phyloP scores from a whole-genome alignment of 2,329 filamentous ascomycete species.

The Alternaria tenuissima region DNA sequence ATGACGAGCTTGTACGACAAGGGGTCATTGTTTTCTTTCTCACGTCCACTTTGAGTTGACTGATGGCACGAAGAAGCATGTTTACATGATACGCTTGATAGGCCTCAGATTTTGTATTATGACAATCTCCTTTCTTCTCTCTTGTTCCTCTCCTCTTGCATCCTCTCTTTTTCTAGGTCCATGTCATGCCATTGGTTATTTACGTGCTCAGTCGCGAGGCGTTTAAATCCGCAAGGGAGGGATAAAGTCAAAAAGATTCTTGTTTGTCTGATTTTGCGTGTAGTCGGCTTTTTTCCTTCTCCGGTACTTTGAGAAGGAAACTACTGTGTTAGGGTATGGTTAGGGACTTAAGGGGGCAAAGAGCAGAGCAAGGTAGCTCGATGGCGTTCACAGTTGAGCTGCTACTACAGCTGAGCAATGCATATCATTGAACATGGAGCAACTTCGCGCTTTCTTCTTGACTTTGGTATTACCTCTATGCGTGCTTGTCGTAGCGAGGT shows the following conservation, averaged over 20 bases:
- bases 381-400: slow-evolving; percentile 13
- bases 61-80: slow-evolving; percentile 39
- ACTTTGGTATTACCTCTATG: neutral
- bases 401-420: slow-evolving; percentile 20
- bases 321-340: slow-evolving; percentile 25
- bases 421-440: slow-evolving; percentile 19
- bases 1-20: slow-evolving; percentile 32
- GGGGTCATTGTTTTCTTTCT: slow-evolving; percentile 30
- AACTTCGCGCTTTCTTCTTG: neutral
- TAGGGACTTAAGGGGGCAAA: slow-evolving; percentile 12
- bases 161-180: slow-evolving; percentile 40
- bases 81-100: slow-evolving; percentile 35
- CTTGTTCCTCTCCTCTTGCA: slow-evolving; percentile 40
- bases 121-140: slow-evolving; percentile 38
- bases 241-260: slow-evolving; percentile 32
- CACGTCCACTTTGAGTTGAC: slow-evolving; percentile 29
- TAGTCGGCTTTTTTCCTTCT: slow-evolving; percentile 19
- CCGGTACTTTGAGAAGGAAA: slow-evolving; percentile 18
- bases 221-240: slow-evolving; percentile 39
- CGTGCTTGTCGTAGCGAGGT: neutral
- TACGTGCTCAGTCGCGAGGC: slow-evolving; percentile 33
- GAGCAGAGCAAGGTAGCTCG: slow-evolving; percentile 16
- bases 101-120: slow-evolving; percentile 45
- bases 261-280: slow-evolving; percentile 24
- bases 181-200: slow-evolving; percentile 24